Evolutionary conservation across 2,329 filamentous ascomycete species (phyloP).

Genomic region (Blastomyces gilchristii): DNA sequence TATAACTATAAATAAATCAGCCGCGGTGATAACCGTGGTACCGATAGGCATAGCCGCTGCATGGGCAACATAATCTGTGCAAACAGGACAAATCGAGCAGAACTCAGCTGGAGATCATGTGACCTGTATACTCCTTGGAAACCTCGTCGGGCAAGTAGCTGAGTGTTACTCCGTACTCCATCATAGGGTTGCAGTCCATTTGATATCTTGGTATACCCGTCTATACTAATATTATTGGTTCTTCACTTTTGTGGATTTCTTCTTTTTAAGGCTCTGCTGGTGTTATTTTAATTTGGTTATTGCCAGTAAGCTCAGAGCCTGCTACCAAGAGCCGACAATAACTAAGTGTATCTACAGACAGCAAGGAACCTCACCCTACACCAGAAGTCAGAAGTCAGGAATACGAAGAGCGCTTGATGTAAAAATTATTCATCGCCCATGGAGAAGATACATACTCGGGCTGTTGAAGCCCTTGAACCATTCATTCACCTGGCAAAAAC

Average conservation of each 20-base stretch:
- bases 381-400: neutral
- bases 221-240: neutral
- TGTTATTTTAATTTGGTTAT: neutral
- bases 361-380: neutral
- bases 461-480: constrained; percentile 58
- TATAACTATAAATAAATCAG: too few relatives aligned
- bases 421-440: constrained; percentile 14
- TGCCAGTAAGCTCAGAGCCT: neutral
- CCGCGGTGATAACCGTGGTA: too few relatives aligned
- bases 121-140: neutral
- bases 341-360: neutral
- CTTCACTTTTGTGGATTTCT: neutral
- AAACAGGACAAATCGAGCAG: neutral
- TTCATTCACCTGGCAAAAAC: constrained; percentile 83
- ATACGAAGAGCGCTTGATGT: neutral
- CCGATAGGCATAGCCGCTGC: too few relatives aligned
- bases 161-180: too few relatives aligned
- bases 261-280: neutral
- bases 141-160: neutral
- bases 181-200: neutral
- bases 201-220: neutral
- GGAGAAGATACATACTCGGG: constrained; percentile 42
- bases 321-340: neutral
- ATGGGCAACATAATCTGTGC: neutral
- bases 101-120: neutral